A percentile compares a stretch with the other conserved stretches of the same genome.
Evolutionary conservation across 1,284 basidiomycete species (phyloP).

Genomic region (Cutaneotrichosporon cyanovorans): DNA sequence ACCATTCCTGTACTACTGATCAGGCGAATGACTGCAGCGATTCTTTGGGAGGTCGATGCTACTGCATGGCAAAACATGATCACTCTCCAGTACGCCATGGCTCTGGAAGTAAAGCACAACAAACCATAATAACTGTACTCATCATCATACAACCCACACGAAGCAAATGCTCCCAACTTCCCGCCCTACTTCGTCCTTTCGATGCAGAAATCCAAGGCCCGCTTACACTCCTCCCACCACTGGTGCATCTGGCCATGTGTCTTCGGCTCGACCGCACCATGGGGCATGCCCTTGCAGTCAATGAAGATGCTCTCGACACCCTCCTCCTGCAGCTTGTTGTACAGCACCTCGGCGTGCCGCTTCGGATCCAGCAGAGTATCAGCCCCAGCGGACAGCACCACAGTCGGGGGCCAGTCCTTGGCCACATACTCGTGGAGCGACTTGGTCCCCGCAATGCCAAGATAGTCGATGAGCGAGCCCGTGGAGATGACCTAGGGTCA

Average conservation of each 20-base stretch:
- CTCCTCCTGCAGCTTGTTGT: neutral
- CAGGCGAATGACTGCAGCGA: too few species aligned
- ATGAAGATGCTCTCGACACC: neutral
- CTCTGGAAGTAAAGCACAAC: too few species aligned
- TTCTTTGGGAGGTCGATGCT: too few species aligned
- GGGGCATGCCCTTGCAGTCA: conserved; percentile 1
- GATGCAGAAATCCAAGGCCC: conserved; percentile 1
- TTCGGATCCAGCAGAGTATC: conserved; percentile 1
- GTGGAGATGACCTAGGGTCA: neutral
- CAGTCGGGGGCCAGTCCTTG: neutral
- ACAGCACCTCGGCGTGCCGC: neutral
- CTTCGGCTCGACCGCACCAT: neutral
- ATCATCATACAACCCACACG: too few species aligned
- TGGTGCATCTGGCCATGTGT: neutral
- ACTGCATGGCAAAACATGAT: too few species aligned
- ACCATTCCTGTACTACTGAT: too few species aligned
- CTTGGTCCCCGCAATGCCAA: neutral
- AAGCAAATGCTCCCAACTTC: neutral
- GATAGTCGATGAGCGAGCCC: neutral
- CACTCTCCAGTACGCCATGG: too few species aligned
- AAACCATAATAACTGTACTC: too few species aligned
- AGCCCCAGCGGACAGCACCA: neutral
- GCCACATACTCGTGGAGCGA: neutral
- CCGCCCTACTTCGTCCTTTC: neutral
- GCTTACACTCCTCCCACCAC: neutral